Evolutionary conservation across 2,329 filamentous ascomycete species (phyloP).

Genomic region (Clonostachys rosea): DNA sequence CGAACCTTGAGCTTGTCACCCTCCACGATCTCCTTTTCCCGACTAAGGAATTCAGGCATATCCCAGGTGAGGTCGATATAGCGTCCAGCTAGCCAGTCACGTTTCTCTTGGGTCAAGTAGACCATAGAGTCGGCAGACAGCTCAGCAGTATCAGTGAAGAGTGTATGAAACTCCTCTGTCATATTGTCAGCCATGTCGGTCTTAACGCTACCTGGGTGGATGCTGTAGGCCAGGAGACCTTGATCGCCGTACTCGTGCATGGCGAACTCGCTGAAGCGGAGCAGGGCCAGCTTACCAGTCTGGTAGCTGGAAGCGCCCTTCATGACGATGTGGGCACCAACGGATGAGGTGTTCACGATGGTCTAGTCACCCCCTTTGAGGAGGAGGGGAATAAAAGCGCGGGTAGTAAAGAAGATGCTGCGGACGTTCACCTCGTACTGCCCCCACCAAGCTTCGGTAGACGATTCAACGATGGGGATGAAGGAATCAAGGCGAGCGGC

Average conservation of each 20-base stretch:
- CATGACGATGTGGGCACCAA: background rate
- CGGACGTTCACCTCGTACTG: constrained; percentile 2
- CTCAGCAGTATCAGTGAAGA: constrained; percentile 5
- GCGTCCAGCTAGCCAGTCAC: constrained; percentile 23
- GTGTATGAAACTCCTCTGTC: background rate
- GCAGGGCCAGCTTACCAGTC: constrained; percentile 2
- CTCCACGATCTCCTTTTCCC: constrained; percentile 11
- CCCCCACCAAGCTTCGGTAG: constrained; percentile 32
- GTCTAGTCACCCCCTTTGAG: constrained; percentile 1
- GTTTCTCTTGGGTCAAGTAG: constrained; percentile 16
- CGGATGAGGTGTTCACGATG: background rate
- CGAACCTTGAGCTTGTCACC: constrained; percentile 2
- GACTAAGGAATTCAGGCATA: constrained; percentile 23
- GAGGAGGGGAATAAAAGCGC: constrained; percentile 1
- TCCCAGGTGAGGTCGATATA: constrained; percentile 33
- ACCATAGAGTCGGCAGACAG: constrained; percentile 19
- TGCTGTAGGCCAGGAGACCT: constrained; percentile 1
- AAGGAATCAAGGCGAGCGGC: background rate
- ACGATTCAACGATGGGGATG: constrained; percentile 24
- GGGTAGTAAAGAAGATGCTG: background rate
- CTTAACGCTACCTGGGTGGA: constrained; percentile 2
- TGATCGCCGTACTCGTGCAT: background rate
- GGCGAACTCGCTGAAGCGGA: constrained; percentile 1
- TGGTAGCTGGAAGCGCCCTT: constrained; percentile 1
- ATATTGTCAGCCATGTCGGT: background rate